These are phyloP conservation scores for Puya raimondii DNA, from an alignment of 176 grass and related monocot genomes.

Conservation along the genomic window DNA sequence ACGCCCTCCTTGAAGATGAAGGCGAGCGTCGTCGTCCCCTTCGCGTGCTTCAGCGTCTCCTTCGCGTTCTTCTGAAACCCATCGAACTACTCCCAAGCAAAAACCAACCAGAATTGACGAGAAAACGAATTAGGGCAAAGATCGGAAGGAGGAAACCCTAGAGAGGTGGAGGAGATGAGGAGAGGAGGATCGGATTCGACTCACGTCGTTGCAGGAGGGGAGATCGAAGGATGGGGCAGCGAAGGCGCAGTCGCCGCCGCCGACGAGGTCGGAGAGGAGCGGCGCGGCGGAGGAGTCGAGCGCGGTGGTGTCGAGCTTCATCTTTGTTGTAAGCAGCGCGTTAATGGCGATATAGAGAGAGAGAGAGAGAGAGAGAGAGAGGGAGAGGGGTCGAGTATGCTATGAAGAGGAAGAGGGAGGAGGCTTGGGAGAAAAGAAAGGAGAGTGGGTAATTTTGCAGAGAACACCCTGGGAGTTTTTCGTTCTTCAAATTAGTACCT, in stretches of 20 bases:
- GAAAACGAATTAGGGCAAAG: not conserved
- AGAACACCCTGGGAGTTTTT: too few relatives aligned
- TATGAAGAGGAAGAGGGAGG: not conserved
- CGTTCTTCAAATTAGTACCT: too few relatives aligned
- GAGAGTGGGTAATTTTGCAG: not conserved
- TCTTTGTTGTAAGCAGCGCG: not conserved
- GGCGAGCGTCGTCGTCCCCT: conserved; percentile 82
- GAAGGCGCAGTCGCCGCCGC: conserved; percentile 24
- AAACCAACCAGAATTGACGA: not conserved
- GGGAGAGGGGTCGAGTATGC: not conserved
- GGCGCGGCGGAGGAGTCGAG: conserved; percentile 35
- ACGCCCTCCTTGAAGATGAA: conserved; percentile 94
- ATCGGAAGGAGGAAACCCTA: not conserved
- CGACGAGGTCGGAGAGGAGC: not conserved
- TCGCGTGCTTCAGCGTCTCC: conserved; percentile 50
- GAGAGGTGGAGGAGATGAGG: not conserved
- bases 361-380: conserved; percentile 12
- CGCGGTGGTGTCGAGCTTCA: conserved; percentile 53
- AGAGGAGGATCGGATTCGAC: not conserved
- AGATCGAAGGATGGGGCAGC: conserved; percentile 9
- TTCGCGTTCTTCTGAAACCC: conserved; percentile 56
- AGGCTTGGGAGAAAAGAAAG: conserved; percentile 33
- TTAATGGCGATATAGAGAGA: conserved; percentile 1
- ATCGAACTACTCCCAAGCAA: conserved; percentile 46
- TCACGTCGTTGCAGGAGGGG: conserved; percentile 2